Percentiles rank a stretch among this genome's conserved stretches.
Evolutionary conservation across 2,329 filamentous ascomycete species (phyloP).

Genomic region (Harringtonia aguacate): DNA sequence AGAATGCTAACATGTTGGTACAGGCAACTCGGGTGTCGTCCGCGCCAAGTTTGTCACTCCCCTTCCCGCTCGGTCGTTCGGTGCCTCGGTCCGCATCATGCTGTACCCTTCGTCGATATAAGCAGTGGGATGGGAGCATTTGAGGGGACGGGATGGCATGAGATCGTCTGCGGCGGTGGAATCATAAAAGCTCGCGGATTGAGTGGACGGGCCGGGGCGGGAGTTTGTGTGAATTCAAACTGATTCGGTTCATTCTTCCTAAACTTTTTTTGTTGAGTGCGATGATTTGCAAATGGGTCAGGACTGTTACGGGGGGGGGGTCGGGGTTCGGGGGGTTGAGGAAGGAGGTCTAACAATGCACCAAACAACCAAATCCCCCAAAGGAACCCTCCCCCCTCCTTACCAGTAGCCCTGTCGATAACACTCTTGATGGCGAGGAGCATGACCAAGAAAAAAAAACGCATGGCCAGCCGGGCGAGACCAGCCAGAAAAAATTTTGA

Average conservation of each 20-base stretch:
- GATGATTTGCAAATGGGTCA: constrained; percentile 6
- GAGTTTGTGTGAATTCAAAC: constrained; percentile 1
- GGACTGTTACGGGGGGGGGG: not conserved
- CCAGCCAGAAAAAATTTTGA: not conserved
- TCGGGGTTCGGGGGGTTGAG: no score
- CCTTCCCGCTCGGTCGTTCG: constrained; percentile 93
- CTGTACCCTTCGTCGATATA: constrained; percentile 98
- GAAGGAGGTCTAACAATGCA: no score
- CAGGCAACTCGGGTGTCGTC: constrained; percentile 96
- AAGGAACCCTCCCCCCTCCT: no score
- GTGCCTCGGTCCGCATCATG: constrained; percentile 93
- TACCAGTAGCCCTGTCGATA: not conserved
- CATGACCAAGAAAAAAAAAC: not conserved
- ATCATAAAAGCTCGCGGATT: not conserved
- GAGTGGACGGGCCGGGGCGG: not conserved
- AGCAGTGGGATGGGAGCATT: constrained; percentile 17
- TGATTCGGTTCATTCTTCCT: constrained; percentile 6
- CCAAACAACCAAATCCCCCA: no score
- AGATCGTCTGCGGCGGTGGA: not conserved
- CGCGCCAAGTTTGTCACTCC: constrained; percentile 95
- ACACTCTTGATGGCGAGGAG: not conserved
- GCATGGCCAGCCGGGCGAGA: not conserved
- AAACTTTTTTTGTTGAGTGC: constrained; percentile 6
- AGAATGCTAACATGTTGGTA: not conserved
- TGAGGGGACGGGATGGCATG: not conserved